Evolutionary conservation across 1,284 basidiomycete species (phyloP).

Genomic region (Sanghuangporus sanghuang): DNA sequence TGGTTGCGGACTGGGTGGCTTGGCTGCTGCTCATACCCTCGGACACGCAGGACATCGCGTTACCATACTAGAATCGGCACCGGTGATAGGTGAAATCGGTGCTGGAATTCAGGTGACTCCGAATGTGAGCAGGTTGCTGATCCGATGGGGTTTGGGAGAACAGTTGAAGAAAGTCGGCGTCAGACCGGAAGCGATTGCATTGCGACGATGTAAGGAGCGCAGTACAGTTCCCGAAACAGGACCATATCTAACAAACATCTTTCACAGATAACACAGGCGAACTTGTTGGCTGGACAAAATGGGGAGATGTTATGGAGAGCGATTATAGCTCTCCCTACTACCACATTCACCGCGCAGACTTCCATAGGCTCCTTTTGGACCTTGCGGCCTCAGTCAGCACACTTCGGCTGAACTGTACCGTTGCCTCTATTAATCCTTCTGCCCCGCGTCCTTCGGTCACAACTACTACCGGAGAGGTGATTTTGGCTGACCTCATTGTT

Average conservation of each 20-base stretch:
- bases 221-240: neutral
- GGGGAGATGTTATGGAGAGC: slow-evolving; percentile 31
- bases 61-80: slow-evolving; percentile 40
- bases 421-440: slow-evolving; percentile 36
- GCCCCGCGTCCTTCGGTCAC: slow-evolving; percentile 29
- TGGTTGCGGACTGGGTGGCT: slow-evolving; percentile 44
- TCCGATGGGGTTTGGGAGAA: slow-evolving; percentile 38
- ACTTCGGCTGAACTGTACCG: slow-evolving; percentile 24
- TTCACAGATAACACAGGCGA: slow-evolving; percentile 33
- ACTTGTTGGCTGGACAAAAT: slow-evolving; percentile 38
- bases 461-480: slow-evolving; percentile 33
- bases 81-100: slow-evolving; percentile 40
- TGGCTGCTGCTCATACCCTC: slow-evolving; percentile 40
- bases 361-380: slow-evolving; percentile 28
- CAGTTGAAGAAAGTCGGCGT: slow-evolving; percentile 33
- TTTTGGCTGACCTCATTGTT: slow-evolving; percentile 44
- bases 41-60: slow-evolving; percentile 41
- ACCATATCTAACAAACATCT: neutral
- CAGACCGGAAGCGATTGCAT: slow-evolving; percentile 36
- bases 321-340: slow-evolving; percentile 43
- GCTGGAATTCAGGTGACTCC: slow-evolving; percentile 49
- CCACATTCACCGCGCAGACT: slow-evolving; percentile 41
- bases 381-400: slow-evolving; percentile 21
- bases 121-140: slow-evolving; percentile 37
- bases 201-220: slow-evolving; percentile 30